Base-by-base conservation (phyloP, 148 eudicot genomes). In the Dysphania ambrosioides region DNA sequence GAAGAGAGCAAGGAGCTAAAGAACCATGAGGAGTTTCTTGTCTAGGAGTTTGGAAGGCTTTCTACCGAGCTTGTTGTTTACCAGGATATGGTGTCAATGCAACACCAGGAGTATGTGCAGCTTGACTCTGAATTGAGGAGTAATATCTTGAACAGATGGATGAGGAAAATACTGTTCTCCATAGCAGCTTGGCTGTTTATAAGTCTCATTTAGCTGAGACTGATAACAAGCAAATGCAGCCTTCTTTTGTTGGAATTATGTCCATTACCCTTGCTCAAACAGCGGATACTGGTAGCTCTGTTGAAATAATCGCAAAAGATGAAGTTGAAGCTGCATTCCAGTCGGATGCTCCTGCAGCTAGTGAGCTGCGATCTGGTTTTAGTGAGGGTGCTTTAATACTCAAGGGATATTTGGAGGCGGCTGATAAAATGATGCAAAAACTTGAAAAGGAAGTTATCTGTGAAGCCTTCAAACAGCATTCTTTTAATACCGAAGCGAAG, bases 391-490 rank as follows among this genome's bases (percentile, higher is more conserved):
- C 80, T 56, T 75, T 68, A 47, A 75, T 79, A 66, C 57, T 90
- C 63, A 88, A 84, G 82, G 85, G 78, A 53, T 85, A 81, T 75
- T 62, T 92, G 77, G 81, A 80, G 77, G 84, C 85, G 81, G 93
- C 90, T 59, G 88, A 77, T 74, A 75, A 68, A 59, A 31, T 83
- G 62, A 55, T 86, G 77, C 84, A 82, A 79, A 77, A 78, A 70
- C 90, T 95, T 77, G 96, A 85, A 70, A 83, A 78, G 40, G 85
- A 85, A 66, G 72, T 90, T 80, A 72, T 88, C 35, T 88, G 81
- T 75, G 97, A 85, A 85, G 83, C 78, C 77, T 70, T 92, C 69
- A 86, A 82, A 75, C 87, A 85, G 78, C 86, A 87, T 77, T 56
- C 80, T 40, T 77, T 32, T 71, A 78, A 83, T 76, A 75, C 77